Evolutionary conservation across 257 asterid species (phyloP).

Genomic region (Rhazya stricta): DNA sequence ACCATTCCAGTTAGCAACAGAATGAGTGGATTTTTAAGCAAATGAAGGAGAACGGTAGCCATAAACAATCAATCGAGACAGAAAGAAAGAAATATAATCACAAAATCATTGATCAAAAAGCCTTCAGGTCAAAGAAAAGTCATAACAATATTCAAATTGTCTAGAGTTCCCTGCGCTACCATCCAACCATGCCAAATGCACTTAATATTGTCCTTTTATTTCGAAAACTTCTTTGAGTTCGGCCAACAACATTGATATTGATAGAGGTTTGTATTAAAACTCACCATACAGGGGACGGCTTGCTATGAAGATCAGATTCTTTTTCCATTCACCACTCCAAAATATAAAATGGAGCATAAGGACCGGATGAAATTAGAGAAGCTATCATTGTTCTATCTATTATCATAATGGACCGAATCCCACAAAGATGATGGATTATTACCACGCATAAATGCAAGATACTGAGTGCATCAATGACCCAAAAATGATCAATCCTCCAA

Average conservation of each 20-base stretch:
- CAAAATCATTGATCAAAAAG: neutral
- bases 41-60: neutral
- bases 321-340: neutral
- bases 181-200: neutral
- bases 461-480: neutral
- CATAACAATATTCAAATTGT: neutral
- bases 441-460: conserved; percentile 3
- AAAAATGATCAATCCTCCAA: neutral
- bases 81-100: neutral
- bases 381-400: neutral
- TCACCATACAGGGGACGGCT: neutral
- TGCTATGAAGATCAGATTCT: neutral
- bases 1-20: neutral
- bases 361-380: neutral
- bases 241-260: neutral
- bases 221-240: neutral
- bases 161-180: neutral
- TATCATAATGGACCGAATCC: too few species aligned
- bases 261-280: neutral
- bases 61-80: neutral
- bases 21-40: neutral
- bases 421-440: neutral
- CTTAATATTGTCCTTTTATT: neutral
- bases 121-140: too few species aligned
- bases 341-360: neutral